Conservation (phyloP, 2,329 filamentous ascomycete genomes). For the Fusarium odoratissimum region DNA sequence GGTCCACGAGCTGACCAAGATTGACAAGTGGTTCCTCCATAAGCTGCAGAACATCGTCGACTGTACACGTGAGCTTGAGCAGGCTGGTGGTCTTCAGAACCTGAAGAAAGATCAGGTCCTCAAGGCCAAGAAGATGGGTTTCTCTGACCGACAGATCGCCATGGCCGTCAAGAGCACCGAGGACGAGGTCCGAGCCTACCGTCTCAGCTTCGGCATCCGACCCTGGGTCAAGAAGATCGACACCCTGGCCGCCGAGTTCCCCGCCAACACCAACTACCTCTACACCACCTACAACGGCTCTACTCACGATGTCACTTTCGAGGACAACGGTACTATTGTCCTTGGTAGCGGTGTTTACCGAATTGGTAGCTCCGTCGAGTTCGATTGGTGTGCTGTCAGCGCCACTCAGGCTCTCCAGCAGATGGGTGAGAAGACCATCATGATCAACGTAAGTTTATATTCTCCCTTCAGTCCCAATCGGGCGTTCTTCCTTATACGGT, state of each 20-base stretch:
- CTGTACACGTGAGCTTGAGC: slow-evolving; percentile 86
- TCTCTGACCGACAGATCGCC: slow-evolving; percentile 96
- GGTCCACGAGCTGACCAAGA: slow-evolving; percentile 95
- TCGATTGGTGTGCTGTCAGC: slow-evolving; percentile 98
- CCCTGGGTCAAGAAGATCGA: slow-evolving; percentile 99
- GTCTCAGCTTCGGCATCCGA: slow-evolving; percentile 87
- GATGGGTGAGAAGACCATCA: slow-evolving; percentile 96
- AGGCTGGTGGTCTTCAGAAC: slow-evolving; percentile 82
- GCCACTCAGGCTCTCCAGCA: slow-evolving; percentile 83
- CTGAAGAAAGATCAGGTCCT: slow-evolving; percentile 89
- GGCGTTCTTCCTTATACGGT: background rate
- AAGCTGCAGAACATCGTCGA: slow-evolving; percentile 98
- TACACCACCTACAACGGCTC: slow-evolving; percentile 99
- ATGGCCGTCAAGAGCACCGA: slow-evolving; percentile 86
- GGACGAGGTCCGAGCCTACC: slow-evolving; percentile 86
- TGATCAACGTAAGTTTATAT: slow-evolving; percentile 81
- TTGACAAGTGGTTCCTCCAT: slow-evolving; percentile 99
- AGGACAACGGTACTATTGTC: slow-evolving; percentile 90
- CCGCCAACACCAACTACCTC: slow-evolving; percentile 92
- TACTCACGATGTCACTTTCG: slow-evolving; percentile 91
- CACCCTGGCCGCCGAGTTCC: slow-evolving; percentile 96
- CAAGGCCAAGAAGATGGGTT: slow-evolving; percentile 96
- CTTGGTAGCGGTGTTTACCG: slow-evolving; percentile 96
- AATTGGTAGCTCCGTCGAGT: slow-evolving; percentile 97
- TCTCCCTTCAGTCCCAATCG: background rate